phyloP scores from a whole-genome alignment of 352 stramenopile genomes.

The Phytophthora fragariae region DNA sequence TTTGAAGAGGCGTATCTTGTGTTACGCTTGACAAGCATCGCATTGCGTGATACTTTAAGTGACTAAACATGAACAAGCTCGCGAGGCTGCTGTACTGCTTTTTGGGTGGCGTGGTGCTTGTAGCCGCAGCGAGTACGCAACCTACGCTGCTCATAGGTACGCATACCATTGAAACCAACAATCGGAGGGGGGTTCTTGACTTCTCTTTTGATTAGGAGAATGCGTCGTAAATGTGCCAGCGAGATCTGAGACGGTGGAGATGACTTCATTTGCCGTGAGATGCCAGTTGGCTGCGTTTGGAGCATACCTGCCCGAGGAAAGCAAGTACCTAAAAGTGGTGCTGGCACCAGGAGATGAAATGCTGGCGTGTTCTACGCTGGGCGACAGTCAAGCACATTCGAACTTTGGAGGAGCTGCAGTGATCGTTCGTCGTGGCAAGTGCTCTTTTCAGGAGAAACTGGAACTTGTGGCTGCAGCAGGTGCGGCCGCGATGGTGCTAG shows the following conservation, averaged over 20 bases:
- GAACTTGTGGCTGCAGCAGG: conserved; percentile 25
- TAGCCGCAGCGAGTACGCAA: conserved; percentile 7
- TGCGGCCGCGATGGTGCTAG: conserved; percentile 43
- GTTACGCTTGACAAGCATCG: conserved; percentile 30
- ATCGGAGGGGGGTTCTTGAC: too few relatives aligned
- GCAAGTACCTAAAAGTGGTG: conserved; percentile 6
- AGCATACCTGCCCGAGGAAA: conserved; percentile 27
- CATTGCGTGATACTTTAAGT: neutral
- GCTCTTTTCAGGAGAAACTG: conserved; percentile 54
- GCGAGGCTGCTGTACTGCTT: conserved; percentile 18
- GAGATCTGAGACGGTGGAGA: neutral
- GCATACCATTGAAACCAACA: neutral
- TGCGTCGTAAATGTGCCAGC: conserved; percentile 4
- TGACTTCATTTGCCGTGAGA: conserved; percentile 11
- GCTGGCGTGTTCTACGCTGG: conserved; percentile 33
- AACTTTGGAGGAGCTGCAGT: conserved; percentile 26
- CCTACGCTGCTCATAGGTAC: conserved; percentile 32
- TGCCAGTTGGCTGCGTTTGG: conserved; percentile 51
- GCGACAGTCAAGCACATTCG: neutral
- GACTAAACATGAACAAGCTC: conserved; percentile 14
- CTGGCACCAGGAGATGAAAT: conserved; percentile 24
- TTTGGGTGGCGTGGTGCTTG: neutral
- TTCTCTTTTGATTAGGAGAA: conserved; percentile 6
- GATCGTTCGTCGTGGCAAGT: conserved; percentile 46
- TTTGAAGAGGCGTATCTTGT: conserved; percentile 33